Percentiles rank a stretch among this genome's conserved stretches.
Conservation (phyloP, 371 early-diverging fungal genomes). For the Mucor circinelloides region DNA sequence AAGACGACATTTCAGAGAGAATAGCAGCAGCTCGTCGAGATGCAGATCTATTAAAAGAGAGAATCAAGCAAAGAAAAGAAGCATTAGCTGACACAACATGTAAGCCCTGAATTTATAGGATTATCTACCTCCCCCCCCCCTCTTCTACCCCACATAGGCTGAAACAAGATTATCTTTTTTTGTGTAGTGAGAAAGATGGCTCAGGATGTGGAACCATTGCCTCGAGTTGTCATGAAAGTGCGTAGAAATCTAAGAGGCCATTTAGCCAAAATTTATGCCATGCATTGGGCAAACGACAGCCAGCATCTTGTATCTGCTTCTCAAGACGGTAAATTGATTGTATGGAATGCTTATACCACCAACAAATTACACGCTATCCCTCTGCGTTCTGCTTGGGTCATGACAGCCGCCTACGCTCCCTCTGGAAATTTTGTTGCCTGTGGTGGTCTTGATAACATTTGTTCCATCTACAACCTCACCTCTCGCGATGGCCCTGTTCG, state of each 20-base stretch:
- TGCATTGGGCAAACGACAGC: slow-evolving; percentile 97
- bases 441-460: slow-evolving; percentile 97
- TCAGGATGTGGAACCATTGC: slow-evolving; percentile 77
- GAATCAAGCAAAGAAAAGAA: slow-evolving; percentile 91
- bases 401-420: slow-evolving; percentile 98
- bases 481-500: slow-evolving; percentile 91
- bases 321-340: slow-evolving; percentile 98
- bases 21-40: slow-evolving; percentile 91
- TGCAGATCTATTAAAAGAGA: slow-evolving; percentile 93
- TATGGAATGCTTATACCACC: slow-evolving; percentile 97
- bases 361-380: slow-evolving; percentile 98
- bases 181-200: slow-evolving; percentile 39
- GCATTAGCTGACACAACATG: slow-evolving; percentile 93
- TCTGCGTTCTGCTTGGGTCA: slow-evolving; percentile 98
- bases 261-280: slow-evolving; percentile 98
- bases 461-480: slow-evolving; percentile 93
- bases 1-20: slow-evolving; percentile 83
- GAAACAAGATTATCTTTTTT: background rate
- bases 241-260: slow-evolving; percentile 95
- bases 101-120: slow-evolving; percentile 48
- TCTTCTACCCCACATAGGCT: background rate
- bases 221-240: slow-evolving; percentile 92
- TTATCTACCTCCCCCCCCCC: background rate
- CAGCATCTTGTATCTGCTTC: slow-evolving; percentile 95
- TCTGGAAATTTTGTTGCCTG: slow-evolving; percentile 96